Evolutionary conservation across 78 protist genomes (phyloP), one percentile per base, ranked within the genome.

Genomic region (slime mould (Dictyostelium discoideum)): DNA sequence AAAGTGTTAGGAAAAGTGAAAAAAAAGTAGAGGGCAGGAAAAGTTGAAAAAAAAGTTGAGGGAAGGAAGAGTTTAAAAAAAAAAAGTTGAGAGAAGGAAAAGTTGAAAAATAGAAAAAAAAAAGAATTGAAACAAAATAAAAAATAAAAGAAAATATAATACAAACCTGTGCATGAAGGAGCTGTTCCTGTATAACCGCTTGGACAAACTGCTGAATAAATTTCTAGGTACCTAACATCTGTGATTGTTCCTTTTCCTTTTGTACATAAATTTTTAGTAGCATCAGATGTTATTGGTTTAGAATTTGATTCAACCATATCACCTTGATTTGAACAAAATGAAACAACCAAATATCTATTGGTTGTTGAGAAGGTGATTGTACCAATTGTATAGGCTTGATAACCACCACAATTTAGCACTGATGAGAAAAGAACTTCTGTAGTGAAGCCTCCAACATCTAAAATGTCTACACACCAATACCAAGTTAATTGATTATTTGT

Each of bases 131-230:
- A 60, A 60, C 0, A 54, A 54, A 54, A 60, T 14, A 60, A 60
- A 20, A 60, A 60, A 0, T 20, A 60, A 16, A 5, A 60, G 18
- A 60, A 60, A 60, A 5, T 14, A 69, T 10, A 24, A 24, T 69
- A 26, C 77, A 11, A 26, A 69, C 77, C 77, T 11, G 24, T 16
- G 18, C 81, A 74, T 5, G 42, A 37, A 37, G 81, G 81, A 16
- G 81, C 81, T 16, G 81, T 74, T 4, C 81, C 81, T 14, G 81
- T 32, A 18, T 32, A 74, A 14, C 81, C 81, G 37, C 4, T 18
- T 74, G 81, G 81, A 74, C 81, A 74, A 74, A 74, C n/a, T 6
- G 81, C 81, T 11, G 81, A 32, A 32, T 16, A 74, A 74, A 74
- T 37, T 74, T 29, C 46, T 0, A 74, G 4, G 3, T 46, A 3